A percentile compares a stretch with the other conserved stretches of the same genome.
Evolutionary conservation across 176 grass and related monocot genomes (phyloP).

Genomic region (Tuctoria greenei): DNA sequence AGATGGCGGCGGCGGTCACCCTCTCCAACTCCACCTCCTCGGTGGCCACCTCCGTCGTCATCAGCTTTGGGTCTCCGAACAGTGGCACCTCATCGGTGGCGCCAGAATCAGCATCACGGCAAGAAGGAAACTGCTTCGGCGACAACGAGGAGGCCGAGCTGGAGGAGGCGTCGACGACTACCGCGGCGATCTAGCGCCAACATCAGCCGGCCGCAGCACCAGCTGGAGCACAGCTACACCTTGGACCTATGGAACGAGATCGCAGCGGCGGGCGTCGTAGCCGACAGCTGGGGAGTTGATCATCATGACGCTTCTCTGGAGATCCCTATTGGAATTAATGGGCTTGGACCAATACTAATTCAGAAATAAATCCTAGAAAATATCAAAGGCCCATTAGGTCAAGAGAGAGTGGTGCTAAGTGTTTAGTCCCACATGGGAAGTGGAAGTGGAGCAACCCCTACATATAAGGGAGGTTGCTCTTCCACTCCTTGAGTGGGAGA

Average conservation of each 20-base stretch:
- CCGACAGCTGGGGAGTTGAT: slow-evolving; percentile 46
- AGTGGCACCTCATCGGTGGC: neutral
- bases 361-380: too few species aligned
- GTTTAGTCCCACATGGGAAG: too few species aligned
- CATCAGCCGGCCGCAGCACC: neutral
- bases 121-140: neutral
- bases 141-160: slow-evolving; percentile 7
- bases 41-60: neutral
- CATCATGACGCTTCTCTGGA: too few species aligned
- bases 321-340: too few species aligned
- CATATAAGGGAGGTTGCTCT: too few species aligned
- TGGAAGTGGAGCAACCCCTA: too few species aligned
- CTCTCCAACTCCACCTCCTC: neutral
- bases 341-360: too few species aligned
- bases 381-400: too few species aligned
- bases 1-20: neutral
- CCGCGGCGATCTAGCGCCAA: slow-evolving; percentile 19
- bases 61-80: slow-evolving; percentile 26
- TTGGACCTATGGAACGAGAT: slow-evolving; percentile 95
- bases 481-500: too few species aligned
- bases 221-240: slow-evolving; percentile 9
- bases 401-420: too few species aligned
- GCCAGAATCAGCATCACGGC: neutral
- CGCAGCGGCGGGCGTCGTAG: slow-evolving; percentile 38
- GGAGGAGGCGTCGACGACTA: slow-evolving; percentile 20